Conservation (phyloP, 106 monocot species). For the Dioscorea dumetorum region DNA sequence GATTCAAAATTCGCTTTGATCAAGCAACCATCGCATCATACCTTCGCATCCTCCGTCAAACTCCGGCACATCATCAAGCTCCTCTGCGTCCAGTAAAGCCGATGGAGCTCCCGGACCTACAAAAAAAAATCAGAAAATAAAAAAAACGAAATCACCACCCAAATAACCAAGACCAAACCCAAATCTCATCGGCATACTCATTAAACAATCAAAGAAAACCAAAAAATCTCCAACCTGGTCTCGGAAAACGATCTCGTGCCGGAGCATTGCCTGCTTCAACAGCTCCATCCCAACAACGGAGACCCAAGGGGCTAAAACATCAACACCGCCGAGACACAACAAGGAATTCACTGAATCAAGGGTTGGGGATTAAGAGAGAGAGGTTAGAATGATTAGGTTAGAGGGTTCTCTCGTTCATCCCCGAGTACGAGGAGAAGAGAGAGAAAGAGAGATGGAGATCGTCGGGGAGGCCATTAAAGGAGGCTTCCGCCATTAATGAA, state of each 20-base stretch:
- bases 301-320: too few relatives aligned
- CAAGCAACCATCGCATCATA: neutral
- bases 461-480: too few relatives aligned
- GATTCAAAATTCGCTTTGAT: neutral
- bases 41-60: neutral
- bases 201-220: neutral
- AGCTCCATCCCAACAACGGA: constrained; percentile 12
- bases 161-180: neutral
- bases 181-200: neutral
- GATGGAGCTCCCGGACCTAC: constrained; percentile 68
- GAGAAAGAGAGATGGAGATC: too few relatives aligned
- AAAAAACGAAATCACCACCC: neutral
- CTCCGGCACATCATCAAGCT: constrained; percentile 34
- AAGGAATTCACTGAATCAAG: too few relatives aligned
- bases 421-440: too few relatives aligned
- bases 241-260: constrained; percentile 44
- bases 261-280: constrained; percentile 51
- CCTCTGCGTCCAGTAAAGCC: constrained; percentile 73
- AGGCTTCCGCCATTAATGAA: too few relatives aligned
- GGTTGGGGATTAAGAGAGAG: too few relatives aligned
- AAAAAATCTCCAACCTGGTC: constrained; percentile 31
- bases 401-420: too few relatives aligned
- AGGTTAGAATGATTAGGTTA: too few relatives aligned
- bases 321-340: too few relatives aligned
- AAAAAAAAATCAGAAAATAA: too few relatives aligned